Percentiles rank a stretch among this genome's conserved stretches.
phyloP scores from a whole-genome alignment of 1,139 yeast species.

The Blastobotrys raffinosifermentans region DNA sequence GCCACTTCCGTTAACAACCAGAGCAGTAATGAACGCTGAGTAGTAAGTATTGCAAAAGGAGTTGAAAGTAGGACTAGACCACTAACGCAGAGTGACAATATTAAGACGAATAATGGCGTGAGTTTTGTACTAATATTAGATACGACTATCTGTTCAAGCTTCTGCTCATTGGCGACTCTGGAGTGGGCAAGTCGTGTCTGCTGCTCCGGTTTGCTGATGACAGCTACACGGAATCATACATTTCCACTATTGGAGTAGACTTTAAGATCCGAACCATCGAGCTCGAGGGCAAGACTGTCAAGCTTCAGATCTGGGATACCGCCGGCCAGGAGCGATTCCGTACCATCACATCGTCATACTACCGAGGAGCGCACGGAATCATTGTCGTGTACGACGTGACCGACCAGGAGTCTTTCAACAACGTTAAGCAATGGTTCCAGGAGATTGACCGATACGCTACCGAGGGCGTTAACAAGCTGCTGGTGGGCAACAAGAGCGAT shows the following conservation, averaged over 20 bases:
- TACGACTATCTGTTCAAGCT: constrained; percentile 96
- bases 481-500: constrained; percentile 97
- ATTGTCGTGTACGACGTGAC: constrained; percentile 97
- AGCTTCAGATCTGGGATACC: constrained; percentile 98
- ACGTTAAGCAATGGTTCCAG: constrained; percentile 97
- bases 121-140: constrained; percentile 21
- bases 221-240: constrained; percentile 94
- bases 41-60: constrained; percentile 12
- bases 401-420: constrained; percentile 94
- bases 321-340: constrained; percentile 98
- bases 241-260: constrained; percentile 96
- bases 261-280: constrained; percentile 97
- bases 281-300: constrained; percentile 93
- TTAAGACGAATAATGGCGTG: not conserved
- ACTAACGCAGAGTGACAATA: constrained; percentile 5
- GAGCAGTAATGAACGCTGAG: constrained; percentile 18
- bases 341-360: constrained; percentile 96
- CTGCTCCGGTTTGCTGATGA: constrained; percentile 94
- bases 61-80: not conserved
- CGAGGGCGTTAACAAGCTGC: constrained; percentile 91
- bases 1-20: not conserved
- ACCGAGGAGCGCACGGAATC: constrained; percentile 98
- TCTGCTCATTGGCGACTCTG: constrained; percentile 93
- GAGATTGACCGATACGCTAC: constrained; percentile 98
- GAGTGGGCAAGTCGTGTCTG: constrained; percentile 96